Percentiles rank a stretch among this genome's conserved stretches.
These are phyloP conservation scores for Lagenidium giganteum DNA, from an alignment of 352 stramenopile genomes.

Conservation along the genomic window DNA sequence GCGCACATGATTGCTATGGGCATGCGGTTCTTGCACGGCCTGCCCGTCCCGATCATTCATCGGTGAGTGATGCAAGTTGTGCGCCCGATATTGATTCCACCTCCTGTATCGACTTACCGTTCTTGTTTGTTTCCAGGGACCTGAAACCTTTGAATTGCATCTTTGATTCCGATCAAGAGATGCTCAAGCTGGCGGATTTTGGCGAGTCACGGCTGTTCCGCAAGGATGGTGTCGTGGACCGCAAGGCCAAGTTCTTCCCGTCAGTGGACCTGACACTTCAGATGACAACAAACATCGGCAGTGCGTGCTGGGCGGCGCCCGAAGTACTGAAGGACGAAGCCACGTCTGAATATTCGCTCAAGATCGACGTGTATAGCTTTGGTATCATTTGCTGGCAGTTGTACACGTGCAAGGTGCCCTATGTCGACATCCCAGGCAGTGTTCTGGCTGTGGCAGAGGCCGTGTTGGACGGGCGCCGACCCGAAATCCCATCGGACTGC, in stretches of 20 bases:
- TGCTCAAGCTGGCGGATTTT: slow-evolving; percentile 81
- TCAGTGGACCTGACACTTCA: slow-evolving; percentile 59
- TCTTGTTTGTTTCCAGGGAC: slow-evolving; percentile 25
- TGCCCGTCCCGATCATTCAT: slow-evolving; percentile 74
- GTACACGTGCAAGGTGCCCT: slow-evolving; percentile 65
- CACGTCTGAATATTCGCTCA: slow-evolving; percentile 69
- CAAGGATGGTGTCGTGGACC: slow-evolving; percentile 48
- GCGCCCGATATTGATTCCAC: background rate
- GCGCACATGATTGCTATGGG: slow-evolving; percentile 77
- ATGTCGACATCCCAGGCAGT: slow-evolving; percentile 73
- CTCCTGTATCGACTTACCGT: background rate
- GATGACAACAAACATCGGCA: slow-evolving; percentile 83
- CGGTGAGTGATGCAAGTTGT: slow-evolving; percentile 16
- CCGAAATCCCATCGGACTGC: slow-evolving; percentile 51
- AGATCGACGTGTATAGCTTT: slow-evolving; percentile 85
- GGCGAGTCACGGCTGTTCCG: slow-evolving; percentile 67
- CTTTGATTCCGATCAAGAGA: slow-evolving; percentile 68
- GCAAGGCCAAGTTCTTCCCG: slow-evolving; percentile 50
- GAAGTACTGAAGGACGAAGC: slow-evolving; percentile 70
- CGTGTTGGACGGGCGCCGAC: slow-evolving; percentile 56
- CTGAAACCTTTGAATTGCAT: slow-evolving; percentile 82
- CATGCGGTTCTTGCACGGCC: slow-evolving; percentile 73
- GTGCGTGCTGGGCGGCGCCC: slow-evolving; percentile 70
- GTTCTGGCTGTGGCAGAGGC: slow-evolving; percentile 69
- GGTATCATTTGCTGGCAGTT: slow-evolving; percentile 84